phyloP scores from a whole-genome alignment of 2,329 filamentous ascomycete genomes.

The Beauveria asiatica region DNA sequence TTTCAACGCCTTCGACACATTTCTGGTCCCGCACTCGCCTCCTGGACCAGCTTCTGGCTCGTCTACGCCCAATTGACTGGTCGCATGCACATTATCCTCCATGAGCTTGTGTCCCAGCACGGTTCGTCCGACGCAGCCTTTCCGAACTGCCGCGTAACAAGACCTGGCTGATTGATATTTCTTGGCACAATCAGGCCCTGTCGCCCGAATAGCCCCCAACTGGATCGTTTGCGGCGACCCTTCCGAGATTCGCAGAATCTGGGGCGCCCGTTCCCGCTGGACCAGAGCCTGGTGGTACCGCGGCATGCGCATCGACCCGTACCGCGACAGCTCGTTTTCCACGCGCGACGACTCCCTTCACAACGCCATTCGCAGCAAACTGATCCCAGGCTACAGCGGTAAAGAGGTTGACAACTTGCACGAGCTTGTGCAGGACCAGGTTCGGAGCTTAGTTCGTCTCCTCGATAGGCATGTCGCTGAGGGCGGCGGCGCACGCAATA shows the following conservation, averaged over 20 bases:
- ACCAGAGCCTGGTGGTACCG: conserved; percentile 32
- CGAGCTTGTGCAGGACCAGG: conserved; percentile 34
- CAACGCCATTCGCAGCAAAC: conserved; percentile 26
- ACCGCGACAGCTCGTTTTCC: conserved; percentile 41
- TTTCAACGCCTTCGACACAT: conserved; percentile 20
- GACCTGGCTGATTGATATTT: neutral
- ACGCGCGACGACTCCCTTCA: conserved; percentile 39
- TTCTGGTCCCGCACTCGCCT: conserved; percentile 19
- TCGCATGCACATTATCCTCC: neutral
- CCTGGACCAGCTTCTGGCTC: conserved; percentile 23
- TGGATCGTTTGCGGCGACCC: conserved; percentile 23
- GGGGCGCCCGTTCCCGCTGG: conserved; percentile 20
- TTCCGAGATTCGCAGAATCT: conserved; percentile 22
- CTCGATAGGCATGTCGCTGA: conserved; percentile 30
- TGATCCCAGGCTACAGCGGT: conserved; percentile 18
- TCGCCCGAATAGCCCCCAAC: conserved; percentile 22
- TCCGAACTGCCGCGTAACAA: neutral
- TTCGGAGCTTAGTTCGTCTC: conserved; percentile 36
- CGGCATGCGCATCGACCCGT: conserved; percentile 40
- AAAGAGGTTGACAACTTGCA: conserved; percentile 23
- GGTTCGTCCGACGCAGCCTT: neutral
- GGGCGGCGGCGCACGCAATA: neutral
- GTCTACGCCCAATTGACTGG: conserved; percentile 17
- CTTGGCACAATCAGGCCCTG: conserved; percentile 14
- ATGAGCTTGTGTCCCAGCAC: neutral